Evolutionary conservation across 306 rosid species (phyloP), one percentile per base, ranked within the genome.

Genomic region (Quercus dentata): DNA sequence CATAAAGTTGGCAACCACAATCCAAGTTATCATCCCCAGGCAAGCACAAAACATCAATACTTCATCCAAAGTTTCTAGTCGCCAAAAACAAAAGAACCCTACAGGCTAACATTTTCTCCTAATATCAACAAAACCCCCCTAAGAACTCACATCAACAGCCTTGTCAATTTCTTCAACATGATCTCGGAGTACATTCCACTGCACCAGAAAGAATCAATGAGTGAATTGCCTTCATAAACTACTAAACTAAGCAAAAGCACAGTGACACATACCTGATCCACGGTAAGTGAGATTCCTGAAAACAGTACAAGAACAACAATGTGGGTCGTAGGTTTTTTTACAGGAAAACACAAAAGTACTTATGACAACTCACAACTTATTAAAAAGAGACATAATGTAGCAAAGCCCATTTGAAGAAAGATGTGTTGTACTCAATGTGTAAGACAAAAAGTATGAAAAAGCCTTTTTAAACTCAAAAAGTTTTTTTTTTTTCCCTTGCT

Each of bases 221-320:
- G 56, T 57, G 38, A 52, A 68, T 28, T 11, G 1, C 21, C 11
- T 30, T 18, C 21, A 31, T 18, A 30, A 7, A 31, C 21, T 14
- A 31, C 49, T 7, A 17, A 30, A 1, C 56, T 17, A 54, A 70
- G 64, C 21, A 77, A 69, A 55, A 70, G 27, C 11, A 67, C 31
- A 19, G 46, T 6, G 64, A 63, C 44, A 72, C 73, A 33, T 80
- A 95, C 99, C 97, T 95, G 97, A 73, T 95, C 99, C 92, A 88
- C 84, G 78, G 84, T 73, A 84, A 95, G 85, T 13, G 98, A 85
- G 87, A 95, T 93, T 55, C 99, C 99, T 95, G 90, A 84, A 86
- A 89, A 82, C 64, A 82, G 44, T 12, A 55, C 17, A 76, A 71
- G 31, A 25, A 79, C 35, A 81, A 89, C 74, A 94, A 19, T 31